These are phyloP conservation scores for Auriscalpium vulgare DNA, from an alignment of 768 basidiomycete species.

Conservation along the genomic window DNA sequence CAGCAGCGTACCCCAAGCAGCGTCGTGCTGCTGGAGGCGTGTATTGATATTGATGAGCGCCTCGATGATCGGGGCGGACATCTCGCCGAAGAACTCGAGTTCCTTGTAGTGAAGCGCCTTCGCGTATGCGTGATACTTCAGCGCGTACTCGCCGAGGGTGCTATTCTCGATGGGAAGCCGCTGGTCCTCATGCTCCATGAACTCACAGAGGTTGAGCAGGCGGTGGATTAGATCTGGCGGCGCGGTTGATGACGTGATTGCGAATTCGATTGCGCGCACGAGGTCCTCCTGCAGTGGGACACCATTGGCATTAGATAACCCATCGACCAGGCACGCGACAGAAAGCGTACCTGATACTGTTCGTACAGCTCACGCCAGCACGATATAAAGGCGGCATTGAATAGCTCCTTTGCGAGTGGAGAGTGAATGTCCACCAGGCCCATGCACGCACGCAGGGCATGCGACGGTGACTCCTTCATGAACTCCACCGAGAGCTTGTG, in stretches of 20 bases:
- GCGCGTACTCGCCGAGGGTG: constrained; percentile 88
- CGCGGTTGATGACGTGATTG: constrained; percentile 68
- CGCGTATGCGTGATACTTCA: constrained; percentile 90
- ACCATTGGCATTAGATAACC: neutral
- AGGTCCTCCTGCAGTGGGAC: constrained; percentile 69
- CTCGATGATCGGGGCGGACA: constrained; percentile 86
- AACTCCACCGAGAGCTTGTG: constrained; percentile 88
- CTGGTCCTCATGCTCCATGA: constrained; percentile 99
- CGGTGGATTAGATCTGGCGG: constrained; percentile 88
- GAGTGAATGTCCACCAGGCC: constrained; percentile 86
- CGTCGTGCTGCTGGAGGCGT: constrained; percentile 92
- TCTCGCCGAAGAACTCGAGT: constrained; percentile 90
- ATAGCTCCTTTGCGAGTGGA: constrained; percentile 87
- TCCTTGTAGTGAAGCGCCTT: constrained; percentile 99
- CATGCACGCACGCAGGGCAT: constrained; percentile 93
- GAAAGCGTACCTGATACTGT: constrained; percentile 75
- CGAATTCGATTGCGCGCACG: constrained; percentile 79
- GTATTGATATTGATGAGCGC: constrained; percentile 95
- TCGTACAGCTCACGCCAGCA: constrained; percentile 97
- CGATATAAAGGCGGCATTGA: constrained; percentile 96
- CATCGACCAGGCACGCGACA: neutral
- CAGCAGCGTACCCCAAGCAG: constrained; percentile 92
- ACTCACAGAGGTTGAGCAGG: constrained; percentile 89
- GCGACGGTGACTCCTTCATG: constrained; percentile 97
- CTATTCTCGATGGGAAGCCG: constrained; percentile 88